phyloP scores from a whole-genome alignment of 1,139 yeast species.

The Suhomyces bokatorum region DNA sequence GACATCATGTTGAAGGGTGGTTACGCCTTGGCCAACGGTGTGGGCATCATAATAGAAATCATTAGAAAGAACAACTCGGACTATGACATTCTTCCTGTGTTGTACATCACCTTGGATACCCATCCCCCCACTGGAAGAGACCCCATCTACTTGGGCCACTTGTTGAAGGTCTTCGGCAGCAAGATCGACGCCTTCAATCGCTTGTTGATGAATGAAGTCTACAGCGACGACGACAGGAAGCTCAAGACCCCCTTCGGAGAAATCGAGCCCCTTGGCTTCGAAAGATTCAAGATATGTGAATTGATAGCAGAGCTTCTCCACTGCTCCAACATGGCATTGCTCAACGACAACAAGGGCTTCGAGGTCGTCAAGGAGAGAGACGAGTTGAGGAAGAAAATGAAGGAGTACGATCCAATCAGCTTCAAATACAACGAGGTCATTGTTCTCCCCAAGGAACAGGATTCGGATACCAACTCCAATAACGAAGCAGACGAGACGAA shows the following conservation, averaged over 20 bases:
- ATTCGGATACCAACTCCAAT: constrained; percentile 17
- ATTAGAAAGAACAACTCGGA: constrained; percentile 95
- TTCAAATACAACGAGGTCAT: constrained; percentile 51
- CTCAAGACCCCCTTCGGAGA: constrained; percentile 60
- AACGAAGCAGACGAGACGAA: constrained; percentile 9
- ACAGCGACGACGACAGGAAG: constrained; percentile 21
- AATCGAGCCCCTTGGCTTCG: constrained; percentile 89
- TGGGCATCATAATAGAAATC: constrained; percentile 91
- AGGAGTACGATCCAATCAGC: constrained; percentile 47
- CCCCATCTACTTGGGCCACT: constrained; percentile 88
- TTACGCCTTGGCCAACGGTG: constrained; percentile 90
- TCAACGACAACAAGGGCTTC: constrained; percentile 84
- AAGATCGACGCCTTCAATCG: constrained; percentile 66
- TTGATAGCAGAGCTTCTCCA: constrained; percentile 91
- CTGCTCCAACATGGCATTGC: constrained; percentile 93
- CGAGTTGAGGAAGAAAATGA: constrained; percentile 55
- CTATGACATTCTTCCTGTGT: constrained; percentile 86
- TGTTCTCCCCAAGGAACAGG: constrained; percentile 30
- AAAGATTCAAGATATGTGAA: constrained; percentile 92
- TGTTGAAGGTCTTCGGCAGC: constrained; percentile 77
- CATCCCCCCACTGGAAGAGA: constrained; percentile 96
- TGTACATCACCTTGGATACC: constrained; percentile 81
- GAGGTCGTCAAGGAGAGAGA: constrained; percentile 77
- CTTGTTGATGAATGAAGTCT: constrained; percentile 28
- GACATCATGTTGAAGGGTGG: constrained; percentile 90